Percentiles rank a stretch among this genome's conserved stretches.
Evolutionary conservation across 257 asterid genomes (phyloP).

Genomic region (Anisodus tanguticus): DNA sequence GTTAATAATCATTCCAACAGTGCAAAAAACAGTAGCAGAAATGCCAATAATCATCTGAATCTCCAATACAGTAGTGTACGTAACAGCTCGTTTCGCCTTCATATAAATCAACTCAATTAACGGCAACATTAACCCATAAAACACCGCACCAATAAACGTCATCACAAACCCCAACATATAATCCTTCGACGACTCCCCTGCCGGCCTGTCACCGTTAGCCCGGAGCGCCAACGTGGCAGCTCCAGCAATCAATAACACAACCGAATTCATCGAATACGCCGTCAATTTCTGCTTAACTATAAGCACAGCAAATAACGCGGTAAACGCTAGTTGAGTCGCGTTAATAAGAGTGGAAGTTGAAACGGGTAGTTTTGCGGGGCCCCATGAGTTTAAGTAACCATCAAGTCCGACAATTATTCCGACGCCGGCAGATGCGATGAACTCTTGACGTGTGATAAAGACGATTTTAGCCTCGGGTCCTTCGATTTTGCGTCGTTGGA

Average conservation of each 20-base stretch:
- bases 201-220: constrained; percentile 31
- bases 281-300: constrained; percentile 38
- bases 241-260: constrained; percentile 35
- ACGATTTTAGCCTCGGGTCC: constrained; percentile 23
- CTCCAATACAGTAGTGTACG: constrained; percentile 41
- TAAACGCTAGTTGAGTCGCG: constrained; percentile 40
- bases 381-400: constrained; percentile 38
- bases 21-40: constrained; percentile 38
- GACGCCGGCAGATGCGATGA: constrained; percentile 28
- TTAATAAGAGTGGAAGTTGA: constrained; percentile 39
- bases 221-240: constrained; percentile 41
- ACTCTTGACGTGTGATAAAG: constrained; percentile 11
- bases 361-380: constrained; percentile 38
- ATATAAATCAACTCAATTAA: constrained; percentile 36
- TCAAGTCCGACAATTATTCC: constrained; percentile 39
- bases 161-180: constrained; percentile 38
- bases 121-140: constrained; percentile 44
- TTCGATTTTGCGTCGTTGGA: constrained; percentile 31
- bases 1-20: constrained; percentile 39
- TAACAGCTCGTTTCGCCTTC: constrained; percentile 35
- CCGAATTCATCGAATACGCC: constrained; percentile 33
- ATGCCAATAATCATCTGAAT: constrained; percentile 36
- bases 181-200: constrained; percentile 33
- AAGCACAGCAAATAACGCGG: constrained; percentile 37
- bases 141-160: constrained; percentile 39